Conservation (phyloP, 2,329 filamentous ascomycete genomes). For the Ustulina deusta region DNA sequence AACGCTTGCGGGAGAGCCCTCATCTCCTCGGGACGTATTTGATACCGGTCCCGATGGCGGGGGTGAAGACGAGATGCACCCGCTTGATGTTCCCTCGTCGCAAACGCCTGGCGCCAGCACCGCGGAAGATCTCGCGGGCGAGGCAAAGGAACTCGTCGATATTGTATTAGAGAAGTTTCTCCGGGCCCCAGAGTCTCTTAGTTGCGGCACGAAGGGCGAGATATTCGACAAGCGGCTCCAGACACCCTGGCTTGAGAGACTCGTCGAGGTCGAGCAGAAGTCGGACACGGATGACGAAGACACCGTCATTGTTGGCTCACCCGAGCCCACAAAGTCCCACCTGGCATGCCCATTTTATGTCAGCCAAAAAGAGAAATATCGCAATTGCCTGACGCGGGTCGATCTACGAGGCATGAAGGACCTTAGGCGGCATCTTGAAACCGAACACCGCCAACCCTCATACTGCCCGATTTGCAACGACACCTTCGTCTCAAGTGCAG, state of each 20-base stretch:
- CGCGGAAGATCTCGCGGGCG: background rate
- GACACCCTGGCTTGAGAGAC: background rate
- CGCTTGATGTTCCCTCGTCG: background rate
- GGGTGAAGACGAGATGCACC: constrained; percentile 1
- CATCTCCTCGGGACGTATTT: background rate
- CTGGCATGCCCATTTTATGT: constrained; percentile 37
- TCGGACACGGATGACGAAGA: background rate
- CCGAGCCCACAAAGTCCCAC: no score
- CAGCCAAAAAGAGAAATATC: constrained; percentile 17
- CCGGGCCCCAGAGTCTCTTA: background rate
- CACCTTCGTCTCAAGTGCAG: constrained; percentile 22
- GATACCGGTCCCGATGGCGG: background rate
- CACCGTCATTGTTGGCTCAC: background rate
- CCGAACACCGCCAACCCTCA: constrained; percentile 34
- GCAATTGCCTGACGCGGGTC: constrained; percentile 31
- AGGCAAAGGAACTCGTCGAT: constrained; percentile 3
- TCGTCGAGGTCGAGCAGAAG: background rate
- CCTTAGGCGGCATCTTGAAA: constrained; percentile 40
- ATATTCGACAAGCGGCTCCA: background rate
- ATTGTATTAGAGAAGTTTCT: constrained; percentile 5
- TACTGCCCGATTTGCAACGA: constrained; percentile 40
- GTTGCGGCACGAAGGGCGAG: background rate
- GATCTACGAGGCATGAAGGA: constrained; percentile 32
- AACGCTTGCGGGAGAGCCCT: background rate
- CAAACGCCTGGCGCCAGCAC: background rate